These are phyloP conservation scores for Candida hungchunana DNA, from an alignment of 805 yeast species.

Conservation along the genomic window DNA sequence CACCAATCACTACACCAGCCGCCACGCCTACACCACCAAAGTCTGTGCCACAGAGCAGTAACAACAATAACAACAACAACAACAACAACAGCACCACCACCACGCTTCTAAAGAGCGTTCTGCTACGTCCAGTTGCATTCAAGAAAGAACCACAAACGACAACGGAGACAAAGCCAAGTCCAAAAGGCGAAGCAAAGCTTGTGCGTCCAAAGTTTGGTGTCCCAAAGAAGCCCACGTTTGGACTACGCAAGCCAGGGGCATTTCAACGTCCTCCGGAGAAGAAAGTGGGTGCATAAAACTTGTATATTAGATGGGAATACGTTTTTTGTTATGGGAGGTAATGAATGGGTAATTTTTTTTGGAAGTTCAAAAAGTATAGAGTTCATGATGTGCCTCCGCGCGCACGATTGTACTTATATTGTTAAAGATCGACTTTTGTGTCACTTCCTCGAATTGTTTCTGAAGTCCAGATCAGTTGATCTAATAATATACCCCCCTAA, in stretches of 20 bases:
- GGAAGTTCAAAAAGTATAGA: no score
- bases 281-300: constrained; percentile 18
- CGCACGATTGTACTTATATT: no score
- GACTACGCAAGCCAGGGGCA: constrained; percentile 28
- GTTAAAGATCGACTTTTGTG: no score
- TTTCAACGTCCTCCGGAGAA: constrained; percentile 26
- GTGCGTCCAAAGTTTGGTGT: constrained; percentile 26
- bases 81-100: constrained; percentile 5
- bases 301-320: constrained; percentile 2
- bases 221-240: constrained; percentile 25
- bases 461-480: no score
- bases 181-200: constrained; percentile 12
- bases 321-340: no score
- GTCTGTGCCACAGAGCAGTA: background rate
- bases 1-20: background rate
- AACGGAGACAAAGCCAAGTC: constrained; percentile 1
- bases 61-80: constrained; percentile 1
- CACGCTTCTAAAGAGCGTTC: no score
- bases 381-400: no score
- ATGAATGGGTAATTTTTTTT: no score
- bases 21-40: background rate
- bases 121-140: constrained; percentile 11
- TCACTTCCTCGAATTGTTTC: no score
- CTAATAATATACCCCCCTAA: no score
- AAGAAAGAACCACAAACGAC: constrained; percentile 8